phyloP scores from a whole-genome alignment of 176 grass and related monocot species.

The Musa troglodytarum region DNA sequence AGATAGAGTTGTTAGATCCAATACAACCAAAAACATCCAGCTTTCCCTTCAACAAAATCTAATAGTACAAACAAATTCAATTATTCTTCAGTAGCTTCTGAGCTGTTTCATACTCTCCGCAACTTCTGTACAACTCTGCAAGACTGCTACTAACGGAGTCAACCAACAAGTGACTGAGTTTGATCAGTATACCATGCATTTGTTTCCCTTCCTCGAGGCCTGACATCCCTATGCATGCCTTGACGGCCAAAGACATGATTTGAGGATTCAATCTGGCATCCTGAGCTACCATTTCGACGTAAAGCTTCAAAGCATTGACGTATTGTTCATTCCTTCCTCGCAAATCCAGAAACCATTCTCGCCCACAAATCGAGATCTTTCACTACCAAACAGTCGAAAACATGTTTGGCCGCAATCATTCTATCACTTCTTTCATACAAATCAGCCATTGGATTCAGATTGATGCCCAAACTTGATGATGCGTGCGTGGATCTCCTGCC shows the following conservation, averaged over 20 bases:
- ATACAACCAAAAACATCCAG: too few species aligned
- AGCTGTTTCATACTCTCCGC: conserved; percentile 6
- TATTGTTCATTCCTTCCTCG: conserved; percentile 1
- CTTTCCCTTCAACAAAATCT: too few species aligned
- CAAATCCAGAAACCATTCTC: conserved; percentile 15
- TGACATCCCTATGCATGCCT: conserved; percentile 12
- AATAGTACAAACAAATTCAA: background rate
- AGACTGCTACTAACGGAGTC: conserved; percentile 1
- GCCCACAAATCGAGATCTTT: conserved; percentile 6
- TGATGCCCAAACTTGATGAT: conserved; percentile 11
- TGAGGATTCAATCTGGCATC: conserved; percentile 10
- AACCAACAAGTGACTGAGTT: background rate
- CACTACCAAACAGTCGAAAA: background rate
- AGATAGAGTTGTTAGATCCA: too few species aligned
- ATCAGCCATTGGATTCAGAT: background rate
- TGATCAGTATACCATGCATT: conserved; percentile 7
- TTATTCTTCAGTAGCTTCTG: background rate
- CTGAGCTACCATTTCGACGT: conserved; percentile 6
- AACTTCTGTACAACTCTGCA: conserved; percentile 3
- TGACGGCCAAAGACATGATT: background rate
- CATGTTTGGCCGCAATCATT: background rate
- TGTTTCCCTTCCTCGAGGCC: conserved; percentile 14
- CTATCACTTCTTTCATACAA: conserved; percentile 16
- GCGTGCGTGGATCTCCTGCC: conserved; percentile 23
- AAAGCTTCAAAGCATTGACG: conserved; percentile 2